Percentiles rank a stretch among this genome's conserved stretches.
phyloP scores from a whole-genome alignment of 2,329 filamentous ascomycete genomes.

The Dendrostoma leiphaemia region DNA sequence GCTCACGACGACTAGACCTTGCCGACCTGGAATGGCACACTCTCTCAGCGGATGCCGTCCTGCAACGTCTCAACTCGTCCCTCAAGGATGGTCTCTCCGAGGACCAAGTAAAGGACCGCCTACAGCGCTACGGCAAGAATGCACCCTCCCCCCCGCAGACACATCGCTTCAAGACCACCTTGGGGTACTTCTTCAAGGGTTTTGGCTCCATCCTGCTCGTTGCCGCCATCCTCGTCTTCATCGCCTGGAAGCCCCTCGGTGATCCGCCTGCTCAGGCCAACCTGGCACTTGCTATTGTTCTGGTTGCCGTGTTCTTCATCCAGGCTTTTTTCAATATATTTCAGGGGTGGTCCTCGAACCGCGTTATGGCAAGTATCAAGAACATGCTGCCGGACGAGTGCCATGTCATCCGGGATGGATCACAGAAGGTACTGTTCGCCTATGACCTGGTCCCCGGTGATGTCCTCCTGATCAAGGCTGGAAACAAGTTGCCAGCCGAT shows the following conservation, averaged over 20 bases:
- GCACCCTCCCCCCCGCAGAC: conserved; percentile 64
- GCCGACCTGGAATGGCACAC: conserved; percentile 68
- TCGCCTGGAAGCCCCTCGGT: conserved; percentile 75
- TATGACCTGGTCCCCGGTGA: conserved; percentile 68
- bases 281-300: conserved; percentile 68
- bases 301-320: conserved; percentile 67
- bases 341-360: conserved; percentile 73
- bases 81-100: conserved; percentile 56
- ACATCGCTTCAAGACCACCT: conserved; percentile 53
- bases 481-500: conserved; percentile 73
- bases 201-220: conserved; percentile 71
- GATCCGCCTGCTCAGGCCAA: conserved; percentile 69
- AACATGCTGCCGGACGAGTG: conserved; percentile 77
- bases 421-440: conserved; percentile 39
- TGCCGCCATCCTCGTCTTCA: conserved; percentile 69
- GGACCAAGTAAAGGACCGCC: conserved; percentile 53
- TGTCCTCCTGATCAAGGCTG: conserved; percentile 64
- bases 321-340: conserved; percentile 69
- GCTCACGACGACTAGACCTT: conserved; percentile 44
- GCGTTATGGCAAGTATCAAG: conserved; percentile 77
- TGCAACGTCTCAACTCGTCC: conserved; percentile 57
- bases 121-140: conserved; percentile 64
- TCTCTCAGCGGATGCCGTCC: conserved; percentile 55
- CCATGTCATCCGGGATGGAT: conserved; percentile 60
- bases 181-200: conserved; percentile 74